Evolutionary conservation across 306 rosid genomes (phyloP).

Genomic region (Rubus idaeus): DNA sequence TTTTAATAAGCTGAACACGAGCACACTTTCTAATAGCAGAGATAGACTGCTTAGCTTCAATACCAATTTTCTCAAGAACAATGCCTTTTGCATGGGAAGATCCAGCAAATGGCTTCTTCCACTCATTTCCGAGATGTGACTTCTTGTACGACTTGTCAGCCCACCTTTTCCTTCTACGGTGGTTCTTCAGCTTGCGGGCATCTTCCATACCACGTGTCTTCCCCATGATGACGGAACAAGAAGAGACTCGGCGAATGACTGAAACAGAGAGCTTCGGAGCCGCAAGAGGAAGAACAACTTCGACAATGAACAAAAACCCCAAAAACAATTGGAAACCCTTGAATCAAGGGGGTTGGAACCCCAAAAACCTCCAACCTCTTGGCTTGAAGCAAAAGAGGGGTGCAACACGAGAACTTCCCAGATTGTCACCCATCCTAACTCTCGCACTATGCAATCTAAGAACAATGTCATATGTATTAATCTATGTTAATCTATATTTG

Average conservation of each 20-base stretch:
- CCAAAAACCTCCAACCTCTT: too few relatives aligned
- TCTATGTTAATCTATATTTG: too few relatives aligned
- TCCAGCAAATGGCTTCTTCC: slow-evolving; percentile 75
- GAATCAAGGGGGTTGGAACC: too few relatives aligned
- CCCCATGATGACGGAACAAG: slow-evolving; percentile 49
- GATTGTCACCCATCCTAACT: too few relatives aligned
- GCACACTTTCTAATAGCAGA: slow-evolving; percentile 72
- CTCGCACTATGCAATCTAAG: too few relatives aligned
- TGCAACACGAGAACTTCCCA: too few relatives aligned
- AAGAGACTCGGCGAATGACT: slow-evolving; percentile 3
- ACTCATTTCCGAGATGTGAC: slow-evolving; percentile 63
- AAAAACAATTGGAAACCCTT: too few relatives aligned
- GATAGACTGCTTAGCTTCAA: slow-evolving; percentile 69
- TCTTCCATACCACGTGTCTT: slow-evolving; percentile 68
- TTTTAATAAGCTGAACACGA: slow-evolving; percentile 61
- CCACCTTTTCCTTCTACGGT: slow-evolving; percentile 65
- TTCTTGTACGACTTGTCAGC: slow-evolving; percentile 68
- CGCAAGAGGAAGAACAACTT: slow-evolving; percentile 5
- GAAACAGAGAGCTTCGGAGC: slow-evolving; percentile 7
- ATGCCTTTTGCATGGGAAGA: slow-evolving; percentile 65
- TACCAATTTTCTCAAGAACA: slow-evolving; percentile 64
- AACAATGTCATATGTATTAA: too few relatives aligned
- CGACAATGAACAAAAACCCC: slow-evolving; percentile 9
- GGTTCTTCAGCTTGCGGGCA: slow-evolving; percentile 66
- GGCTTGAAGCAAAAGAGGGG: too few relatives aligned